Conservation (phyloP, 768 basidiomycete genomes). For the Kwoniella dendrophila region DNA sequence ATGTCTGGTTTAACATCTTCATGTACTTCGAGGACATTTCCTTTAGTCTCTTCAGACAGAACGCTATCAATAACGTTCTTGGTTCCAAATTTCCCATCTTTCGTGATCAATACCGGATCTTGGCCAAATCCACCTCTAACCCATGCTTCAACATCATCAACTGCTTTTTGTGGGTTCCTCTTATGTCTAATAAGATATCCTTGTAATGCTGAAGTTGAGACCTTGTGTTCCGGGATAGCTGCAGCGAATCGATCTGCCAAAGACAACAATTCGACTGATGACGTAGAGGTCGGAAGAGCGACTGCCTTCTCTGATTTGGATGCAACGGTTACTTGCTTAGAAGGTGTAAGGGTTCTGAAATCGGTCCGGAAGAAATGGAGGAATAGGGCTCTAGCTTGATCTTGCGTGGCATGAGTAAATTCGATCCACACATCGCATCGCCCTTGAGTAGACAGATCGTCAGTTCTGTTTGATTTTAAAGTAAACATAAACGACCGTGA, state of each 20-base stretch:
- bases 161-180: slow-evolving; percentile 64
- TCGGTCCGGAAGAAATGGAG: slow-evolving; percentile 25
- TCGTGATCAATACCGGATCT: slow-evolving; percentile 4
- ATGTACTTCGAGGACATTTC: neutral
- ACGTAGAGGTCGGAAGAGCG: neutral
- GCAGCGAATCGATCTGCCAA: slow-evolving; percentile 66
- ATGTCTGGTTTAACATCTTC: neutral
- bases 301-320: neutral
- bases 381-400: slow-evolving; percentile 55
- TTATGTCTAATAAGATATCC: slow-evolving; percentile 77
- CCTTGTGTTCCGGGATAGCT: slow-evolving; percentile 69
- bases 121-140: slow-evolving; percentile 59
- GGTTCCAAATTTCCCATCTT: neutral
- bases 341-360: neutral
- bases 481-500: too few relatives aligned
- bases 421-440: slow-evolving; percentile 86
- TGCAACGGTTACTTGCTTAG: neutral
- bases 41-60: too few relatives aligned
- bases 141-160: slow-evolving; percentile 78
- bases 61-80: neutral
- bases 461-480: neutral
- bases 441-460: slow-evolving; percentile 7
- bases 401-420: slow-evolving; percentile 78
- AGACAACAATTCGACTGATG: slow-evolving; percentile 21
- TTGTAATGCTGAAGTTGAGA: slow-evolving; percentile 76